Conservation (phyloP, 257 asterid species). For the Voacanga thouarsii region DNA sequence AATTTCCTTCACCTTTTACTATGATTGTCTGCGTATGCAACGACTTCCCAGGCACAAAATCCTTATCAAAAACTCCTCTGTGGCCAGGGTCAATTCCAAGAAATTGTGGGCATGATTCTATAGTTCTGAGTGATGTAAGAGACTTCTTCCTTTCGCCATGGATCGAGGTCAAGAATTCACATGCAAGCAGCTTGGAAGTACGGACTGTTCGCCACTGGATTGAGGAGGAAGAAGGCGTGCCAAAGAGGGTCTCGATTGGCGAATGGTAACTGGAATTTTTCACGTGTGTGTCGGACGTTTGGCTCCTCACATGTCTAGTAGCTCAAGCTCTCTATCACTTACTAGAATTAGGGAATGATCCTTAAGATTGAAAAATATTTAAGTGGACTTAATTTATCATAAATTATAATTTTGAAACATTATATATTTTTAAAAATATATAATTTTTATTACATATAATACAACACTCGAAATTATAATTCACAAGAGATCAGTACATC, state of each 20-base stretch:
- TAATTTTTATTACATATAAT: too few relatives aligned
- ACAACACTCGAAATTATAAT: too few relatives aligned
- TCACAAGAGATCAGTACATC: too few relatives aligned
- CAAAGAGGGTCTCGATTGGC: constrained; percentile 17
- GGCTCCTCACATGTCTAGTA: constrained; percentile 3
- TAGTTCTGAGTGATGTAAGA: neutral
- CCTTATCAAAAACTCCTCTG: too few relatives aligned
- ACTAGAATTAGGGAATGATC: neutral
- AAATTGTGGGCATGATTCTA: neutral
- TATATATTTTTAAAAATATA: too few relatives aligned
- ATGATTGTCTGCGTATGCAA: constrained; percentile 6
- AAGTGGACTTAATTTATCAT: too few relatives aligned
- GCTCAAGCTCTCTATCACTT: neutral
- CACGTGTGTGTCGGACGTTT: constrained; percentile 26
- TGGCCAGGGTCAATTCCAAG: neutral
- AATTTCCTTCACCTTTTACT: constrained; percentile 13
- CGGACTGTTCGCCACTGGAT: constrained; percentile 13
- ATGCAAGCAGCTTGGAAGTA: neutral
- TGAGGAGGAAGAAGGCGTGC: constrained; percentile 27
- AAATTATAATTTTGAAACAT: too few relatives aligned
- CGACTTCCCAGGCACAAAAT: neutral
- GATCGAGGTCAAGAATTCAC: neutral
- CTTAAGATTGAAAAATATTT: too few relatives aligned
- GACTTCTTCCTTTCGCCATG: neutral
- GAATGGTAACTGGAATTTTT: constrained; percentile 16